Base-by-base conservation (phyloP, 129 eudicot species). In the Oenanthe sinensis region DNA sequence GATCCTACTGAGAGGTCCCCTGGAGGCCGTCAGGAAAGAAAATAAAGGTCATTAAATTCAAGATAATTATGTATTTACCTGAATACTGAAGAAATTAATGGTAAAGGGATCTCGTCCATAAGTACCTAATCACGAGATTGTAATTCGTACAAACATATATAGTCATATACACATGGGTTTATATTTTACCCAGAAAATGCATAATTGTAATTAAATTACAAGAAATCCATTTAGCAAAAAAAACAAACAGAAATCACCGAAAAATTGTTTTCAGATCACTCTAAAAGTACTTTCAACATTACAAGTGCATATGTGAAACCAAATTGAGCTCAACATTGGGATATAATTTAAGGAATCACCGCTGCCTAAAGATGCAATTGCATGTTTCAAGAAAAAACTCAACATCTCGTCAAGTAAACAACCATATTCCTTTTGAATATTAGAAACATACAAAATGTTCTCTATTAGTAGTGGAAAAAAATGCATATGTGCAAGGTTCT, bases 401-500 rank as follows among this genome's bases (percentile, higher is more conserved):
- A 60, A 60, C 68, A 60, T n/a, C 11, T 10, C 24, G 11, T 60
- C 68, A n/a, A 60, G 33, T 58, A 58, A 58, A 10, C 68, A 60
- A 8, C 68, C 33, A 60, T n/a, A 54, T 58, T 58, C 3, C 67
- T n/a, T 22, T 58, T 60, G 15, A 33, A 60, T 60, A 0, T 55
- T 60, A 60, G 14, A 24, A n/a, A 12, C 19, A 69, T 69, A 24
- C 54, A n/a, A 20, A 72, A 8, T 28, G 10, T 26, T 13, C 13
- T 19, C 48, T 69, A 6, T 16, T 47, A 42, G 73, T 22, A 69
- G 13, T 49, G 20, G 7, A 8, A 10, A n/a, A 50, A 46, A 80
- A 39, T 42, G 74, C 6, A 60, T 16, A 37, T 36, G 15, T 13
- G 16, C 65, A 65, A 48, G 36, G 11, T 22, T 52, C 88, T 85